These are phyloP conservation scores for Barbarea vulgaris DNA, from an alignment of 345 rosid genomes.

Conservation along the genomic window DNA sequence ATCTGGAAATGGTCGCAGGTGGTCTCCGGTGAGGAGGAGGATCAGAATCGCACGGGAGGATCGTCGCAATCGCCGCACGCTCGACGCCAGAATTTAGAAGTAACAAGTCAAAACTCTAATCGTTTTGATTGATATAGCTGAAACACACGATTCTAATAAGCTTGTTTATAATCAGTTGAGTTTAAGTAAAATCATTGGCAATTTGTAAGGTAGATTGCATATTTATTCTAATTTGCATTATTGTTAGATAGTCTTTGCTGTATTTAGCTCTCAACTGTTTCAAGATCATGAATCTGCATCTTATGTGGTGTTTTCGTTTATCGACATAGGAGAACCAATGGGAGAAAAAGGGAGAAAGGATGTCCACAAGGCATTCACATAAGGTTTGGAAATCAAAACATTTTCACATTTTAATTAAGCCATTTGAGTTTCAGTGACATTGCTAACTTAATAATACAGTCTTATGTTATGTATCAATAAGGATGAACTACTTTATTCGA, in stretches of 20 bases:
- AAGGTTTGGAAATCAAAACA: slow-evolving; percentile 8
- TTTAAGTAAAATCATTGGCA: background rate
- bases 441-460: background rate
- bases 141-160: background rate
- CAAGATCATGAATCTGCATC: background rate
- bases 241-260: background rate
- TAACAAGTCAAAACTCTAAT: background rate
- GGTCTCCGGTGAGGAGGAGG: slow-evolving; percentile 61
- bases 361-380: slow-evolving; percentile 24
- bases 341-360: slow-evolving; percentile 29
- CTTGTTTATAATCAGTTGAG: background rate
- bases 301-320: background rate
- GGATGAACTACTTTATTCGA: background rate
- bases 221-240: background rate
- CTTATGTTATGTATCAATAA: background rate
- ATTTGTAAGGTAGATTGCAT: background rate
- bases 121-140: slow-evolving; percentile 9
- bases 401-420: background rate
- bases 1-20: slow-evolving; percentile 52
- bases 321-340: slow-evolving; percentile 32
- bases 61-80: slow-evolving; percentile 2
- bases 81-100: slow-evolving; percentile 36
- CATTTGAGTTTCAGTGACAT: background rate
- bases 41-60: slow-evolving; percentile 32
- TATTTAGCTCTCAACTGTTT: background rate